phyloP scores from a whole-genome alignment of 176 grass and related monocot species.

The Themeda triandra region DNA sequence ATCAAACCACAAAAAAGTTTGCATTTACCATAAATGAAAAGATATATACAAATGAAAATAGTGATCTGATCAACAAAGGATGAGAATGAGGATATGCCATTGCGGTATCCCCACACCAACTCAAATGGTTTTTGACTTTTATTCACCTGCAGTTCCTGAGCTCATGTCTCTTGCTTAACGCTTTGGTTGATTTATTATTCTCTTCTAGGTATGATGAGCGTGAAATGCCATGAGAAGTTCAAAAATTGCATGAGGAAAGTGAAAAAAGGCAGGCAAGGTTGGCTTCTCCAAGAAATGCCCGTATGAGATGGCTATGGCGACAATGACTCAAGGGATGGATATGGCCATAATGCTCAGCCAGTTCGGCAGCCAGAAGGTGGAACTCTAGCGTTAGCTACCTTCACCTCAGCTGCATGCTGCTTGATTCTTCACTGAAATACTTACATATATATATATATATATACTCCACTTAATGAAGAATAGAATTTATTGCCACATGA shows the following conservation, averaged over 20 bases:
- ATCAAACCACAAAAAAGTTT: background rate
- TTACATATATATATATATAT: no score
- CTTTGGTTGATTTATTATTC: background rate
- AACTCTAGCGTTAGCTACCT: constrained; percentile 38
- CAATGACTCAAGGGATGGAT: constrained; percentile 91
- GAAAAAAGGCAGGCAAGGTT: constrained; percentile 60
- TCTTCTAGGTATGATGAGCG: constrained; percentile 62
- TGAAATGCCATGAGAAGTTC: constrained; percentile 79
- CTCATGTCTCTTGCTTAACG: background rate
- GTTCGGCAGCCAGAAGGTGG: constrained; percentile 38
- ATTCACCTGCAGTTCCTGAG: background rate
- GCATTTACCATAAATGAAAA: background rate
- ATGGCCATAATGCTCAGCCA: constrained; percentile 94
- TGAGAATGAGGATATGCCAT: background rate
- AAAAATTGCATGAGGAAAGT: constrained; percentile 87
- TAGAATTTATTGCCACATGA: background rate
- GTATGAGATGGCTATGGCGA: constrained; percentile 66
- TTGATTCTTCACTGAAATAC: background rate
- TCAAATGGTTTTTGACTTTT: background rate
- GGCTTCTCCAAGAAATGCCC: constrained; percentile 81
- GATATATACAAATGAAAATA: background rate
- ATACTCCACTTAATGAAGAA: background rate
- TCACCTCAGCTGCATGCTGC: background rate
- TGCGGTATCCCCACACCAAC: background rate
- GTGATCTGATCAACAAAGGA: background rate